phyloP scores from a whole-genome alignment of 768 basidiomycete genomes.

The Calocera cornea region DNA sequence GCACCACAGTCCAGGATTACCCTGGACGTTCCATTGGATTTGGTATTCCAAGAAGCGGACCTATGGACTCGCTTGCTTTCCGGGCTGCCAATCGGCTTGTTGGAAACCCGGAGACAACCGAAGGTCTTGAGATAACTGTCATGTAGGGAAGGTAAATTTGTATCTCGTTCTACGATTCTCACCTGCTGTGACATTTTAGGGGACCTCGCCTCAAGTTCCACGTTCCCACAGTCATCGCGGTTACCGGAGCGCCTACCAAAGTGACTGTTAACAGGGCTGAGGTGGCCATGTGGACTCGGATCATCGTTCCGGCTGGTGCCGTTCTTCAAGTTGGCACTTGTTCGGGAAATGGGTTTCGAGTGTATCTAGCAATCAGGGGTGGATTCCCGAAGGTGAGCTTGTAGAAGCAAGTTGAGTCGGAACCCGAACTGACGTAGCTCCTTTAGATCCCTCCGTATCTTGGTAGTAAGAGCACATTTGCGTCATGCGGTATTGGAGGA shows the following conservation, averaged over 20 bases:
- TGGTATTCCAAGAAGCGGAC: constrained; percentile 50
- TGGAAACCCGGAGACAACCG: constrained; percentile 37
- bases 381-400: constrained; percentile 40
- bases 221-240: constrained; percentile 34
- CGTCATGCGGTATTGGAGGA: constrained; percentile 10
- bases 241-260: constrained; percentile 39
- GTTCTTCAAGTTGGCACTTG: constrained; percentile 31
- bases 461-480: neutral
- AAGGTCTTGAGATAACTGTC: constrained; percentile 40
- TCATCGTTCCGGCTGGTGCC: constrained; percentile 34
- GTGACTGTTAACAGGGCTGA: constrained; percentile 32
- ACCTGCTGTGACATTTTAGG: constrained; percentile 27
- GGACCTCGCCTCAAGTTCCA: constrained; percentile 41
- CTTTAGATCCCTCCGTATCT: neutral
- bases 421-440: too few relatives aligned
- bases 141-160: neutral
- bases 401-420: too few relatives aligned
- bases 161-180: neutral
- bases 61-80: constrained; percentile 49
- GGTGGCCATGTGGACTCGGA: constrained; percentile 36
- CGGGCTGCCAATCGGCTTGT: constrained; percentile 44
- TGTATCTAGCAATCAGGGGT: constrained; percentile 43
- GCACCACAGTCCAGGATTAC: constrained; percentile 45
- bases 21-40: constrained; percentile 39
- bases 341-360: constrained; percentile 34